These are phyloP conservation scores for Bisporella sp. DNA, from an alignment of 2,329 filamentous ascomycete species.

Conservation along the genomic window DNA sequence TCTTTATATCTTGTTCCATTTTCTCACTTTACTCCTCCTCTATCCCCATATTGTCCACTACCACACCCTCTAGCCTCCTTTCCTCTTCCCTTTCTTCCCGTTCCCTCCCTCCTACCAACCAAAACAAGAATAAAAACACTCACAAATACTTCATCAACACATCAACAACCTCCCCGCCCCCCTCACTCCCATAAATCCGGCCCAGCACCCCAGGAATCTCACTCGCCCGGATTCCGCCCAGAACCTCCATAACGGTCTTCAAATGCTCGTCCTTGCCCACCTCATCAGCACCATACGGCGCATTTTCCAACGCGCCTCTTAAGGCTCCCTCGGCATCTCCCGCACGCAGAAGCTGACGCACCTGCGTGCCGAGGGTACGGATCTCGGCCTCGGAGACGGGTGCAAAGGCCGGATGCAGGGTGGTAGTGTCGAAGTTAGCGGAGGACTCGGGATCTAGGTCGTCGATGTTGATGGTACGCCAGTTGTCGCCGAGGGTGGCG, in stretches of 20 bases:
- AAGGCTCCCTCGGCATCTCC: constrained; percentile 85
- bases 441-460: constrained; percentile 83
- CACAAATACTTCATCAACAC: constrained; percentile 98
- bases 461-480: constrained; percentile 93
- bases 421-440: constrained; percentile 82
- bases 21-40: too few species aligned
- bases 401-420: constrained; percentile 69
- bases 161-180: constrained; percentile 80
- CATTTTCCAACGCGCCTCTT: constrained; percentile 75
- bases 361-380: constrained; percentile 69
- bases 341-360: constrained; percentile 79
- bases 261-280: constrained; percentile 72
- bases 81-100: background rate
- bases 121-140: constrained; percentile 28
- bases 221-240: constrained; percentile 92
- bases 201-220: constrained; percentile 89
- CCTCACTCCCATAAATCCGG: constrained; percentile 69
- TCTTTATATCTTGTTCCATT: too few species aligned
- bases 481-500: constrained; percentile 55
- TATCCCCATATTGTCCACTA: too few species aligned
- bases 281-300: constrained; percentile 62
- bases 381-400: constrained; percentile 73
- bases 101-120: background rate
- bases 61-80: too few species aligned
- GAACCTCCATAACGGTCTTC: constrained; percentile 81